A percentile compares a stretch with the other conserved stretches of the same genome.
Conservation (phyloP, 352 stramenopile species). For the Phytophthora ramorum region DNA sequence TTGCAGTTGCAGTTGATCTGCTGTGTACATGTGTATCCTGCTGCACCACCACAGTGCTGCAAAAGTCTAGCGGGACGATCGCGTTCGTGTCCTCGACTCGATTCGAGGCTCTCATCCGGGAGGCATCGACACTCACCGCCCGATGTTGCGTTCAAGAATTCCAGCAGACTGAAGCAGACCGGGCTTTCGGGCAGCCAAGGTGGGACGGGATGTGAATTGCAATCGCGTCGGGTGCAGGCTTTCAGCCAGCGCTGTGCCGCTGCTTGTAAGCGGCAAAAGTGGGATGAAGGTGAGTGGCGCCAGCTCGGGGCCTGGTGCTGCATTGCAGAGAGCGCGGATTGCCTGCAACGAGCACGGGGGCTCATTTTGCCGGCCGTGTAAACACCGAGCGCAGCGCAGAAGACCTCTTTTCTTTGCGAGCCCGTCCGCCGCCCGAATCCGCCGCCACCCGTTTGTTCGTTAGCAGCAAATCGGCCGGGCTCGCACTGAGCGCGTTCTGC, state of each 20-base stretch:
- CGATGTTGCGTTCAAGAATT: slow-evolving; percentile 26
- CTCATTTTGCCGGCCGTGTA: slow-evolving; percentile 6
- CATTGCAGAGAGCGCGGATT: slow-evolving; percentile 17
- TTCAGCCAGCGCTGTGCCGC: not conserved
- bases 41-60: not conserved
- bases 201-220: too few relatives aligned
- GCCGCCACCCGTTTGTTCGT: slow-evolving; percentile 16
- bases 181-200: slow-evolving; percentile 4
- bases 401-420: slow-evolving; percentile 22
- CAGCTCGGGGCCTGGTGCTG: slow-evolving; percentile 25
- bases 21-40: not conserved
- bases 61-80: not conserved
- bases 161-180: slow-evolving; percentile 10
- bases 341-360: slow-evolving; percentile 3
- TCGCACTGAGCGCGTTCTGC: not conserved
- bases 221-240: not conserved
- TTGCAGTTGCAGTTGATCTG: slow-evolving; percentile 8
- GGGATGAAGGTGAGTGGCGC: slow-evolving; percentile 41
- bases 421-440: not conserved
- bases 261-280: slow-evolving; percentile 16
- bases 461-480: slow-evolving; percentile 20
- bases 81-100: slow-evolving; percentile 1
- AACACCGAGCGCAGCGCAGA: slow-evolving; percentile 21
- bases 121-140: slow-evolving; percentile 15
- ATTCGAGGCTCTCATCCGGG: not conserved